These are phyloP conservation scores for Phaeotremella fagi DNA, from an alignment of 768 basidiomycete species.

Conservation along the genomic window DNA sequence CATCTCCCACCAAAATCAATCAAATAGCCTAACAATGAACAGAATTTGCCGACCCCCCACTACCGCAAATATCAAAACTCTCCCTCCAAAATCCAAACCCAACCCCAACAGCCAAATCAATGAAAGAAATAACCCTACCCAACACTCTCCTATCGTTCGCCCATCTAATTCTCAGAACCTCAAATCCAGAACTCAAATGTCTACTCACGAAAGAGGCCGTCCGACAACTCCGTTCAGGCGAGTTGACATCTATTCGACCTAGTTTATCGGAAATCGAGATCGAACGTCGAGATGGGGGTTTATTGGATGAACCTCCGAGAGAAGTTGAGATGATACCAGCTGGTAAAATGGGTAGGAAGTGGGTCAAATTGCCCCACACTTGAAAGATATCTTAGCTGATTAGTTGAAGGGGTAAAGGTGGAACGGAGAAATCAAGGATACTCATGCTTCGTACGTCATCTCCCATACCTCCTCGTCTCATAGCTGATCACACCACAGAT, in stretches of 20 bases:
- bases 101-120: constrained; percentile 16
- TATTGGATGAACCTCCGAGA: constrained; percentile 58
- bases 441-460: constrained; percentile 59
- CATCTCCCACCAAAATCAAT: no score
- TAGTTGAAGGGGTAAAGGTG: constrained; percentile 50
- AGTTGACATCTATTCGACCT: constrained; percentile 62
- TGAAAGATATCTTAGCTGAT: neutral
- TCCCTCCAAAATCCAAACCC: constrained; percentile 9
- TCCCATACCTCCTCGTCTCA: neutral
- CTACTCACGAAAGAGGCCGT: constrained; percentile 61
- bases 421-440: constrained; percentile 57
- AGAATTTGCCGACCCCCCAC: constrained; percentile 67
- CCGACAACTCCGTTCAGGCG: constrained; percentile 63
- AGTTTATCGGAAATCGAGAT: constrained; percentile 48
- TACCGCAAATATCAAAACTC: constrained; percentile 30
- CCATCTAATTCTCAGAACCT: constrained; percentile 69
- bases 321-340: constrained; percentile 59
- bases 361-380: neutral
- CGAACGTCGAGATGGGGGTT: constrained; percentile 20
- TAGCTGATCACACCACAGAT: constrained; percentile 41
- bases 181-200: constrained; percentile 64
- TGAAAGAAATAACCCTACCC: constrained; percentile 47
- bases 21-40: no score
- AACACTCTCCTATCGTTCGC: constrained; percentile 73
- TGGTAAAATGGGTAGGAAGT: constrained; percentile 55